Conservation (phyloP, 352 stramenopile species). For the Pythium insidiosum region DNA sequence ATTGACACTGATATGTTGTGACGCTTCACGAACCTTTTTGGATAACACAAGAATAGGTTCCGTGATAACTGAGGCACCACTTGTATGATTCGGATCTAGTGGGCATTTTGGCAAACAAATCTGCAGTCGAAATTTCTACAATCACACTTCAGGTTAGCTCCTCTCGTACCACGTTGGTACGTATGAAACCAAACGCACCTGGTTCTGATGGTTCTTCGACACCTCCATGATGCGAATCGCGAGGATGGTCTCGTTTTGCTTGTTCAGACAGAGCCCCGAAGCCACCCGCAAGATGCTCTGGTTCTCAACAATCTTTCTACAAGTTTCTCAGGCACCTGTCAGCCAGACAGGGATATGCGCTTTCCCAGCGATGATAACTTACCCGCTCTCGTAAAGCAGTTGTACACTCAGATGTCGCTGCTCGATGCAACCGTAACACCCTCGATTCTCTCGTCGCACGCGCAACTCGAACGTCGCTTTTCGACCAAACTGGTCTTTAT, state of each 20-base stretch:
- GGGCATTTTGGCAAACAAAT: slow-evolving; percentile 38
- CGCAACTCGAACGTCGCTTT: slow-evolving; percentile 62
- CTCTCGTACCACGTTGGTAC: background rate
- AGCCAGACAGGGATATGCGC: too few species aligned
- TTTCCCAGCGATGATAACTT: too few species aligned
- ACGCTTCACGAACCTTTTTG: slow-evolving; percentile 32
- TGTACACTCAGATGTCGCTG: slow-evolving; percentile 50
- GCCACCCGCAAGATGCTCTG: slow-evolving; percentile 61
- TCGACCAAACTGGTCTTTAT: slow-evolving; percentile 74
- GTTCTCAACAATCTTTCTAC: slow-evolving; percentile 64
- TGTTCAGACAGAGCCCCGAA: slow-evolving; percentile 53
- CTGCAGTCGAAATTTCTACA: slow-evolving; percentile 49
- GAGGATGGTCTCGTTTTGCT: slow-evolving; percentile 35
- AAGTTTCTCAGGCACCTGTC: too few species aligned
- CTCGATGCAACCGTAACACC: slow-evolving; percentile 35
- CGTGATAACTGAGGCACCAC: slow-evolving; percentile 21
- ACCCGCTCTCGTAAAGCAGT: slow-evolving; percentile 66
- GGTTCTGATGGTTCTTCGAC: slow-evolving; percentile 81
- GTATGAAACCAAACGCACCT: slow-evolving; percentile 23
- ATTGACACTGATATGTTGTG: background rate
- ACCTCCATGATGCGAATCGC: slow-evolving; percentile 70
- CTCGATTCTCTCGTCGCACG: slow-evolving; percentile 19
- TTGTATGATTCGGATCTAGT: slow-evolving; percentile 5
- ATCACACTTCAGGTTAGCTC: background rate
- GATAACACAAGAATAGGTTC: slow-evolving; percentile 53